Evolutionary conservation across 140 eudicot genomes (phyloP), one percentile per base, ranked within the genome.

Genomic region (Oenanthe javanica): DNA sequence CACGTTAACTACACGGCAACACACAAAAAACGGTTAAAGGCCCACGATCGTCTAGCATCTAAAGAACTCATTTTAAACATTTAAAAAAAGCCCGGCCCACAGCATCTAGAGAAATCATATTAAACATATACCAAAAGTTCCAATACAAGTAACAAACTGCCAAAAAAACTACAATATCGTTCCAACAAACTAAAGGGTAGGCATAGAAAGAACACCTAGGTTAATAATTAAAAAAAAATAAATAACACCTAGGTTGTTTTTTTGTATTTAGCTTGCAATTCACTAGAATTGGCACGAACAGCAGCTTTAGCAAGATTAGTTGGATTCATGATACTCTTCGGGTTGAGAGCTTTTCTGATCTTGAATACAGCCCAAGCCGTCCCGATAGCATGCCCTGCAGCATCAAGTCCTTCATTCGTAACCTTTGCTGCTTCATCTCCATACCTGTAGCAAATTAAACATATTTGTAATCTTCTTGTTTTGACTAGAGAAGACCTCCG

Each of bases 311-410:
- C 94, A 7, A 90, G 84, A 63, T 89, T 73, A 0, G 97, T 80
- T 67, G 97, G 96, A 70, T 88, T 95, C 1, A 93, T 45, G 10
- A 61, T 91, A 77, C 91, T 91, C 80, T 95, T 92, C 0, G 99
- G 99, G 77, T 93, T 93, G 52, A 95, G 48, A 8, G 96, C 99
- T 66, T 93, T 85, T 10, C 99, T 83, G 70, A 95, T 84, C 90
- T 95, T 93, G 47, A 92, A 91, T 55, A 93, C 96, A 0, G 99
- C 87, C 99, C 97, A 95, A 2, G 98, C 97, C 9, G 99, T 86
- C 79, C 99, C 99, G 5, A 89, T 61, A 2, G 96, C 97, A 84
- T 92, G 94, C 64, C 97, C 97, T 2, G 97, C 98, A 49, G 98
- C 98, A 85, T 78, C 88, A 76, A 95, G 83, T 52, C 97, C 97